Base-by-base conservation (phyloP, 2,329 filamentous ascomycete species). In the Neofusicoccum umdonicola region DNA sequence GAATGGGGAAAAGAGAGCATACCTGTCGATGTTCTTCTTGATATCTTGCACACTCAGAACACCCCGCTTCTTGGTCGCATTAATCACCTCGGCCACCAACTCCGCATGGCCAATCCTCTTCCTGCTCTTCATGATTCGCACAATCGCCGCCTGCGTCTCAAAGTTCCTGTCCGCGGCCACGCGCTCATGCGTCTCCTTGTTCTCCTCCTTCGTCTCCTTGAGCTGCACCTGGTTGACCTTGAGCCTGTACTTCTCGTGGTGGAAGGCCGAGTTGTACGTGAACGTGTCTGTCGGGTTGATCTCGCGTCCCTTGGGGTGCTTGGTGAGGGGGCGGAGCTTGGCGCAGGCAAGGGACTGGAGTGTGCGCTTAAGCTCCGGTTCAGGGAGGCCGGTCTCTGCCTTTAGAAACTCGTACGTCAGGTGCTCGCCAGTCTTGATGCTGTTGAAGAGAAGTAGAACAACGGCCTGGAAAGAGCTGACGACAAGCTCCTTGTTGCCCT, bases 221-320 rank as follows among this genome's bases (percentile, higher is more conserved):
- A 97, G 85, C 79, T 99, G 95, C 70, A 99, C 95, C 79, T 97
- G 94, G 80, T 98, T 99, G 82, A 99, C 97, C 82, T 99, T 99
- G 80, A 99, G 89, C 64, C 93, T 88, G 78, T 91, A 90, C 77
- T 95, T 96, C 19, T 88, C 85, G 73, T 97, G 90, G 2, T 81
- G 81, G 78, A 99, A 99, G 15, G 76, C 76, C 50, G 84, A 78
- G 79, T 97, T 97, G 72, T 96, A 88, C 0, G 87, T 87, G 72
- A 99, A 99, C 0, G 88, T 91, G 78, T 99, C 96, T 0, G 86
- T 91, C 0, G 82, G 73, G 65, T 85, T 85, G 69, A 99, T 88
- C 0, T 99, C 93, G 63, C 89, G 87, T 61, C 91, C 90, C 77
- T 91, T 93, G 41, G 95, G 95, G 67, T 89, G 86, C 78, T 99